A percentile compares a stretch with the other conserved stretches of the same genome.
These are phyloP conservation scores for Claviceps sp. DNA, from an alignment of 2,329 filamentous ascomycete species.

Conservation along the genomic window DNA sequence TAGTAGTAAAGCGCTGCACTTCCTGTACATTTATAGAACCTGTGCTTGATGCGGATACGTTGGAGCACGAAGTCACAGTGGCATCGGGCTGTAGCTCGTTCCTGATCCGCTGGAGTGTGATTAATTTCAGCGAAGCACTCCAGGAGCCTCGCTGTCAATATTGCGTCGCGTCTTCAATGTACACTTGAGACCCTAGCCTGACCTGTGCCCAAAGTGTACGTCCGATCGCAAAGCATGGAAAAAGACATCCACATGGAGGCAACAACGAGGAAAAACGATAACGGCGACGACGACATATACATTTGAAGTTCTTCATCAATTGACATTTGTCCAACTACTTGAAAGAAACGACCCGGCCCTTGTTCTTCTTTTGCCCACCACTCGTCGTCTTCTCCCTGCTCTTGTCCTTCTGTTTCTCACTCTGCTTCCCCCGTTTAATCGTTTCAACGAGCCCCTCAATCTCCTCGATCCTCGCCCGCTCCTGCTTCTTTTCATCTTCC, in stretches of 20 bases:
- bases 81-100: neutral
- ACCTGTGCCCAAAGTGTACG: too few relatives aligned
- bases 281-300: neutral
- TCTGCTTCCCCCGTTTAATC: constrained; percentile 30
- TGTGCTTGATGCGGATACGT: neutral
- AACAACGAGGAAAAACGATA: neutral
- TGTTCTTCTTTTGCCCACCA: neutral
- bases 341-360: neutral
- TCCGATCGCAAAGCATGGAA: neutral
- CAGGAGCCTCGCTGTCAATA: too few relatives aligned
- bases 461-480: constrained; percentile 19
- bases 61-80: neutral
- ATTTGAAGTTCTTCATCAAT: neutral
- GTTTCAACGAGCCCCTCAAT: constrained; percentile 26
- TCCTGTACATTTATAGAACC: neutral
- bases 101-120: too few relatives aligned
- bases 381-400: neutral
- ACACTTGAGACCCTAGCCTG: too few relatives aligned
- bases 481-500: constrained; percentile 19
- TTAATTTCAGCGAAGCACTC: too few relatives aligned
- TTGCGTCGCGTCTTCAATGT: too few relatives aligned
- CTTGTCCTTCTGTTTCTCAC: constrained; percentile 11
- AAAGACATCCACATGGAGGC: neutral
- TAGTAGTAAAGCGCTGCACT: too few relatives aligned
- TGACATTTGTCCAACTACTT: neutral